These are phyloP conservation scores for Colletotrichum sp. DNA, from an alignment of 2,329 filamentous ascomycete genomes.

Conservation along the genomic window DNA sequence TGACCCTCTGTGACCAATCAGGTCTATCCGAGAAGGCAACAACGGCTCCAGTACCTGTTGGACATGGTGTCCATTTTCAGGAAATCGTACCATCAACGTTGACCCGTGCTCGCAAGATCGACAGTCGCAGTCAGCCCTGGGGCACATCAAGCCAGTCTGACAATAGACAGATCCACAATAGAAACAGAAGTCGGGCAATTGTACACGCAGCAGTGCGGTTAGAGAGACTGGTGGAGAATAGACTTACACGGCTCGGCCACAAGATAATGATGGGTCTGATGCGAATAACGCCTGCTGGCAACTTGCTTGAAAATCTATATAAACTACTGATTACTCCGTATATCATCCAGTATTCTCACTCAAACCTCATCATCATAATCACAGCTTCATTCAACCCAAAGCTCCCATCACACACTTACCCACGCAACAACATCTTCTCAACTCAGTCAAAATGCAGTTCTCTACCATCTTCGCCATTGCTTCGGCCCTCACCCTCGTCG, in stretches of 20 bases:
- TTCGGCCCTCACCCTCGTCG: not conserved
- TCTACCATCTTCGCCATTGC: not conserved
- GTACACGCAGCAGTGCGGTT: not conserved
- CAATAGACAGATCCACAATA: not conserved
- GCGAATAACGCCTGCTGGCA: not conserved
- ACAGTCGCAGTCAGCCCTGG: not conserved
- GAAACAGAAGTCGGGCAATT: not conserved
- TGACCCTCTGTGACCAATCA: not conserved
- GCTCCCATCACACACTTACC: not conserved
- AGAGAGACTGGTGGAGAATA: not conserved
- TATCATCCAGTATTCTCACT: not conserved
- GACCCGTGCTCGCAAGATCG: not conserved
- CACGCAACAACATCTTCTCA: fast-evolving
- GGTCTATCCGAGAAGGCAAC: not conserved
- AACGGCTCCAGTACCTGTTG: not conserved
- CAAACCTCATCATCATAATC: not conserved
- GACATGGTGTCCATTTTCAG: not conserved
- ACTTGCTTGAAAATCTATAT: not conserved
- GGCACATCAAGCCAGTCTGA: not conserved
- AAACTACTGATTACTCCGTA: not conserved
- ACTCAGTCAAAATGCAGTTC: not conserved
- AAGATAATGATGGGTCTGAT: not conserved
- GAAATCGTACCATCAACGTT: not conserved
- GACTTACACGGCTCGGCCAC: not conserved
- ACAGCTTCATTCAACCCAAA: not conserved